Percentiles rank a stretch among this genome's conserved stretches.
These are phyloP conservation scores for Boletus reticuloceps DNA, from an alignment of 768 basidiomycete species.

Conservation along the genomic window DNA sequence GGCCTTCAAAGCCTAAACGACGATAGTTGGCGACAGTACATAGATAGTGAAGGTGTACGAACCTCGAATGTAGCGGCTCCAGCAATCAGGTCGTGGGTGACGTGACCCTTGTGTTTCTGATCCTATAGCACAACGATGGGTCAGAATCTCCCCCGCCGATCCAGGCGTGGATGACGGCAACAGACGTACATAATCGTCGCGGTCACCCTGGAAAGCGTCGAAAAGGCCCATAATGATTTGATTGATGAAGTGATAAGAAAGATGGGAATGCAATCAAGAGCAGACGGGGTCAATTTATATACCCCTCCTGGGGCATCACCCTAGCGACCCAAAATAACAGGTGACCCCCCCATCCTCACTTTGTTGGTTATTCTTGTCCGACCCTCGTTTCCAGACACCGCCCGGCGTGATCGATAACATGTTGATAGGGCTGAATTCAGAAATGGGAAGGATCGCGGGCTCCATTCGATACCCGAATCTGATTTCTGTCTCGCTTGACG, in stretches of 20 bases:
- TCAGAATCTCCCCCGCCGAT: not conserved
- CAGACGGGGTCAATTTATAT: conserved; percentile 13
- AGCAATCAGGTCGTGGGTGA: conserved; percentile 19
- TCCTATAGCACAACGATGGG: not conserved
- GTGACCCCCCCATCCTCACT: not conserved
- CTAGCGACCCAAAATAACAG: conserved; percentile 13
- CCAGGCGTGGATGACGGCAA: not conserved
- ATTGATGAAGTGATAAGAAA: not conserved
- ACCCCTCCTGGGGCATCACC: conserved; percentile 11
- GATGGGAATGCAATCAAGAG: not conserved
- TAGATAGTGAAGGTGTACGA: not conserved
- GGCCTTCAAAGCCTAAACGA: conserved; percentile 12
- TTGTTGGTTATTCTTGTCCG: conserved; percentile 12
- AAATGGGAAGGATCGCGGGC: not conserved
- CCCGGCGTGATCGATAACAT: conserved; percentile 16
- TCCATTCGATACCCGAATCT: not conserved
- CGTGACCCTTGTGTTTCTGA: conserved; percentile 3
- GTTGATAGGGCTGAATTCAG: conserved; percentile 10
- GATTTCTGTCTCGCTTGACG: not conserved
- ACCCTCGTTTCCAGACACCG: conserved; percentile 10
- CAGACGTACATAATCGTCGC: conserved; percentile 5
- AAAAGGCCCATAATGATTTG: conserved; percentile 9
- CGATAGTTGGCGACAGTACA: not conserved
- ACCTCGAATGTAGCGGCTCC: conserved; percentile 21
- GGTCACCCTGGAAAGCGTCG: not conserved